These are phyloP conservation scores for Auriscalpium orientale DNA, from an alignment of 768 basidiomycete species.

Conservation along the genomic window DNA sequence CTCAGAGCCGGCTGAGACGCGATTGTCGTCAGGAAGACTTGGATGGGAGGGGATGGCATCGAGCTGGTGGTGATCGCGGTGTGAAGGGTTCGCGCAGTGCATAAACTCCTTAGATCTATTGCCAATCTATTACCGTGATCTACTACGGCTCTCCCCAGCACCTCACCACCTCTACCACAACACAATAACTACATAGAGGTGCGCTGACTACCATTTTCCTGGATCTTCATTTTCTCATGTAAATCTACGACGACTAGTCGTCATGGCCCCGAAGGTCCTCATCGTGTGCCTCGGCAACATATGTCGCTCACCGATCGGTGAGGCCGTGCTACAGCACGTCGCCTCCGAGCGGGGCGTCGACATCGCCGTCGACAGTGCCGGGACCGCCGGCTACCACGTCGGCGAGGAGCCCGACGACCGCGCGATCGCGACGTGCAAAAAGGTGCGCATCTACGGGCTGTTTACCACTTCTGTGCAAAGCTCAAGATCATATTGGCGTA, in stretches of 20 bases:
- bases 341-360: slow-evolving; percentile 60
- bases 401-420: slow-evolving; percentile 81
- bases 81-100: neutral
- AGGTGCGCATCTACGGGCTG: slow-evolving; percentile 33
- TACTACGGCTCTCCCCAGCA: neutral
- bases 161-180: neutral
- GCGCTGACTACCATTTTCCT: neutral
- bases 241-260: neutral
- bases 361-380: slow-evolving; percentile 74
- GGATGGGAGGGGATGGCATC: slow-evolving; percentile 80
- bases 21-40: slow-evolving; percentile 83
- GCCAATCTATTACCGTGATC: neutral
- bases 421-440: slow-evolving; percentile 61
- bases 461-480: neutral
- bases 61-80: neutral
- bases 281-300: slow-evolving; percentile 81
- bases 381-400: slow-evolving; percentile 77
- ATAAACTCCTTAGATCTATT: neutral
- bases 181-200: neutral
- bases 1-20: slow-evolving; percentile 72
- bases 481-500: slow-evolving; percentile 21
- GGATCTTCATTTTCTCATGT: neutral
- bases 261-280: slow-evolving; percentile 41
- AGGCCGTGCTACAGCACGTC: slow-evolving; percentile 71
- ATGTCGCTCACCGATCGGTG: slow-evolving; percentile 88